Evolutionary conservation across 2,329 filamentous ascomycete species (phyloP), one percentile per base, ranked within the genome.

Genomic region (Curvularia spicifera): DNA sequence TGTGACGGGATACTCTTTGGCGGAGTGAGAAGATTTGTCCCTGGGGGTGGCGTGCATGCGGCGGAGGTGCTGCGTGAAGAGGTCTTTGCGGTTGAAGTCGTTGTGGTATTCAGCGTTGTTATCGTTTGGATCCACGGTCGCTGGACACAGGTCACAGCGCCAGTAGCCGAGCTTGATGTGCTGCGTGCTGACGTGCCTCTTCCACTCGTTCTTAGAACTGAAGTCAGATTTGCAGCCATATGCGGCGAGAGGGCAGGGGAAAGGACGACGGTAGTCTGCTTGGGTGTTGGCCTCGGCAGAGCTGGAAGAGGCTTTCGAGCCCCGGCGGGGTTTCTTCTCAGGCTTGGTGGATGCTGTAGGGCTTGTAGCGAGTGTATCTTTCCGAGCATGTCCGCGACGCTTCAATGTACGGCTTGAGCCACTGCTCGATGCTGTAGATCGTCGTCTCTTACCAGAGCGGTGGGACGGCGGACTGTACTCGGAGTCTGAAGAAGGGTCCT

Each of bases 161-260:
- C 89, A 97, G 77, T 88, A 90, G 44, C 84, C 80, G 3, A 91
- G 81, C 53, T 88, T 85, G 22, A 97, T 81, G 71, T 98, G 94
- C 71, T 96, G 90, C 0, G 89, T 90, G 31, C 82, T 80, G 68
- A 94, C 87, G 72, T 98, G 94, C 0, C 94, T 87, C 76, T 97
- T 97, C 94, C 94, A 97, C 75, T 97, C 93, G 73, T 97, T 97
- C 79, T 96, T 97, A 66, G 84, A 88, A 3, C 85, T 83, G 71
- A 97, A 97, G 0, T 83, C 87, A 2, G 87, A 85, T 0, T 61
- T 64, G 78, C 94, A 98, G 33, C 89, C 90, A 56, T 93, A 95
- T 54, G 86, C 88, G 29, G 85, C 81, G 74, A 97, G 93, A 56
- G 91, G 87, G 75, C 94, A 98, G 24, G 83, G 81, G 70, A 94